These are phyloP conservation scores for Xanthoceras sorbifolium DNA, from an alignment of 345 rosid genomes.

Conservation along the genomic window DNA sequence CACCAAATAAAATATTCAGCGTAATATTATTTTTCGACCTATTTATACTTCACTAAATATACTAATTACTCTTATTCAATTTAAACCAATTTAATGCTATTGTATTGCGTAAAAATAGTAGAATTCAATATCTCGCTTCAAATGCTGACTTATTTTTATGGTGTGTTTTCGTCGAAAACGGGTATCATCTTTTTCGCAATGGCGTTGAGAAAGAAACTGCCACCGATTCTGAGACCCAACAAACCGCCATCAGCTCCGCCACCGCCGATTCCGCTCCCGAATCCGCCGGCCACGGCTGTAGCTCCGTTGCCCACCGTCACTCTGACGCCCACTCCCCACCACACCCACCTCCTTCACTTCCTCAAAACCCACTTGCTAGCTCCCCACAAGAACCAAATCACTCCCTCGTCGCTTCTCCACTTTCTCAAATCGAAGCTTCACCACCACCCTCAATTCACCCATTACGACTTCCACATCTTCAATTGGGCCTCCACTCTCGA, in stretches of 20 bases:
- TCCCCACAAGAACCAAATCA: conserved; percentile 44
- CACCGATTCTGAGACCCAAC: conserved; percentile 43
- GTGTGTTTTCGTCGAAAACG: too few relatives aligned
- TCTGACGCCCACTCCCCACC: conserved; percentile 55
- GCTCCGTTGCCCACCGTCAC: conserved; percentile 58
- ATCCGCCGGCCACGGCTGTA: conserved; percentile 40
- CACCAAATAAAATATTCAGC: too few relatives aligned
- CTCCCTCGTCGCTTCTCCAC: conserved; percentile 53
- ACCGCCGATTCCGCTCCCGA: conserved; percentile 42
- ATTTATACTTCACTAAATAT: too few relatives aligned
- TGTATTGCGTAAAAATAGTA: too few relatives aligned
- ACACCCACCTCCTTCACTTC: conserved; percentile 48
- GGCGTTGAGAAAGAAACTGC: conserved; percentile 43
- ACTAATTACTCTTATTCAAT: too few relatives aligned
- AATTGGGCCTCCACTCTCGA: conserved; percentile 75
- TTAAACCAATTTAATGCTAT: too few relatives aligned
- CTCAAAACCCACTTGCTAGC: conserved; percentile 53
- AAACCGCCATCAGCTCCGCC: conserved; percentile 32
- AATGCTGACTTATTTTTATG: too few relatives aligned
- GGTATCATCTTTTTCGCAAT: neutral
- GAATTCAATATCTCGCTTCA: too few relatives aligned
- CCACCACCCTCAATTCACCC: conserved; percentile 71
- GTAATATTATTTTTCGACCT: too few relatives aligned
- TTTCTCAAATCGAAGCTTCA: conserved; percentile 77
- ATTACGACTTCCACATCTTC: conserved; percentile 77